Conservation (phyloP, 371 early-diverging fungal species). For the Mortierella sp. region DNA sequence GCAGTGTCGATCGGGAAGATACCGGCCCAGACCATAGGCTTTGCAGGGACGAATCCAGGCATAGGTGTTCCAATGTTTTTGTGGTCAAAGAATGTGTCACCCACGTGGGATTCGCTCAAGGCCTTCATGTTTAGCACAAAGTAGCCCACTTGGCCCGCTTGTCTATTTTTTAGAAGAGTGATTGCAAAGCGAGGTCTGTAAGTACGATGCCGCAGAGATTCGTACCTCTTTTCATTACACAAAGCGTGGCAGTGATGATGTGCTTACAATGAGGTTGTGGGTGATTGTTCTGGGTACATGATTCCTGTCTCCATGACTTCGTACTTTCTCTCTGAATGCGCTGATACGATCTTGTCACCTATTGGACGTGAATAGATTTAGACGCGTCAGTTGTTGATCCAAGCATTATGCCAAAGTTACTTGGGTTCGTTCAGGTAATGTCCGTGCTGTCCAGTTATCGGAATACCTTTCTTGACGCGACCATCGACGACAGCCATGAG, state of each 20-base stretch:
- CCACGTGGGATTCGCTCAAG: slow-evolving; percentile 93
- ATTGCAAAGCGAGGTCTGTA: not conserved
- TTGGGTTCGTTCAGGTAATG: too few relatives aligned
- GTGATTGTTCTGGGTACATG: slow-evolving; percentile 91
- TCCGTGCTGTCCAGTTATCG: not conserved
- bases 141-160: slow-evolving; percentile 98
- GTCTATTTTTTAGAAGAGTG: slow-evolving; percentile 48
- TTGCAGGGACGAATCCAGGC: slow-evolving; percentile 94
- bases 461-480: slow-evolving; percentile 75
- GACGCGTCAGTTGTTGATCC: too few relatives aligned
- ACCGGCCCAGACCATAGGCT: slow-evolving; percentile 91
- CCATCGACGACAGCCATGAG: slow-evolving; percentile 93
- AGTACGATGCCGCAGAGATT: not conserved
- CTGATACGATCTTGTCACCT: slow-evolving; percentile 89
- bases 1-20: slow-evolving; percentile 93
- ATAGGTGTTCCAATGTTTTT: slow-evolving; percentile 76
- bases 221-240: not conserved
- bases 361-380: not conserved
- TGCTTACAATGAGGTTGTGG: slow-evolving; percentile 82
- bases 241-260: not conserved
- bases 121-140: slow-evolving; percentile 93
- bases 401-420: too few relatives aligned
- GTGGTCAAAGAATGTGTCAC: slow-evolving; percentile 92
- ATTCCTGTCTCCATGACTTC: slow-evolving; percentile 95
- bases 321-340: slow-evolving; percentile 81